phyloP scores from a whole-genome alignment of 129 eudicot genomes.

The Centella asiatica region DNA sequence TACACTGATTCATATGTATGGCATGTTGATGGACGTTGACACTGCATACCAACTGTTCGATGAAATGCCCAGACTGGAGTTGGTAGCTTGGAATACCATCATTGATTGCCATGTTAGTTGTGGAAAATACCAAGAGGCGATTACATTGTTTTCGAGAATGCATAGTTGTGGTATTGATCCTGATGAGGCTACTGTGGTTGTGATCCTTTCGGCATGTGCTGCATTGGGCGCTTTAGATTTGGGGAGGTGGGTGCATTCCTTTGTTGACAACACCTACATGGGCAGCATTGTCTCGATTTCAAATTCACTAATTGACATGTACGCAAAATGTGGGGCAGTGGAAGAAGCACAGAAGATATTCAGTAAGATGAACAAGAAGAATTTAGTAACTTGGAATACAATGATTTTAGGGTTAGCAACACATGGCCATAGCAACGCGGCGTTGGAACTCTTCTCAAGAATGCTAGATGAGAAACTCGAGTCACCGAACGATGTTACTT shows the following conservation, averaged over 20 bases:
- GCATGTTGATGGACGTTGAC: slow-evolving; percentile 21
- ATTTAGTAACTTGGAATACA: slow-evolving; percentile 41
- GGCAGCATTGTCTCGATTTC: slow-evolving; percentile 17
- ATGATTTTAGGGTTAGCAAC: slow-evolving; percentile 39
- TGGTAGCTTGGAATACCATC: slow-evolving; percentile 47
- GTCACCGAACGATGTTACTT: slow-evolving; percentile 31
- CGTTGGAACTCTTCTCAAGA: slow-evolving; percentile 27
- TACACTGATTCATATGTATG: slow-evolving; percentile 46
- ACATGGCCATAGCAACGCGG: slow-evolving; percentile 30
- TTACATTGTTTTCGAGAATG: slow-evolving; percentile 37
- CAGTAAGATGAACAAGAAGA: slow-evolving; percentile 20
- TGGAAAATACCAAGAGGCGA: slow-evolving; percentile 24
- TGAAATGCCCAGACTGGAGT: slow-evolving; percentile 24
- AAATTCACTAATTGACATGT: slow-evolving; percentile 45
- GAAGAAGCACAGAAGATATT: slow-evolving; percentile 29
- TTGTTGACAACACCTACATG: slow-evolving; percentile 6
- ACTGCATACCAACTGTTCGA: slow-evolving; percentile 43
- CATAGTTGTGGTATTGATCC: slow-evolving; percentile 12
- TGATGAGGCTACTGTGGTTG: slow-evolving; percentile 38
- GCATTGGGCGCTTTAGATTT: slow-evolving; percentile 33
- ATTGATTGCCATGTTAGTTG: slow-evolving; percentile 44
- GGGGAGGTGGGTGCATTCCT: slow-evolving; percentile 33
- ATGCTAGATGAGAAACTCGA: slow-evolving; percentile 20
- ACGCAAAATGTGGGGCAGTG: slow-evolving; percentile 42
- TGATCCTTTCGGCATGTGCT: slow-evolving; percentile 39